Evolutionary conservation across 225 moss, liverwort and hornwort genomes (phyloP).

Genomic region (Climacium dendroides): DNA sequence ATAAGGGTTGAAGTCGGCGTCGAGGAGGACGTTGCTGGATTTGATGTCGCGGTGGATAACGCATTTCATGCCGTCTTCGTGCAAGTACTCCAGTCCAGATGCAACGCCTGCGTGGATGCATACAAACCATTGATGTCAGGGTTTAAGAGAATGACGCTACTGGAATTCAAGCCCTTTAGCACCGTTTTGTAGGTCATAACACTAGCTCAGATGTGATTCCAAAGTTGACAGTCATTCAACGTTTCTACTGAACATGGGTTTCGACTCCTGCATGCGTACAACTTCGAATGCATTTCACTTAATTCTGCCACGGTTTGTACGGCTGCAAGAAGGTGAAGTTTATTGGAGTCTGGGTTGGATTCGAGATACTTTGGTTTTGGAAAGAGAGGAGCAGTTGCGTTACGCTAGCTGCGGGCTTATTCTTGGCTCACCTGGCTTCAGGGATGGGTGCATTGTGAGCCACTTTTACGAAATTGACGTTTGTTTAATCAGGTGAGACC

Average conservation of each 20-base stretch:
- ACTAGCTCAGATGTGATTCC: neutral
- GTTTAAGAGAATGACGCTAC: neutral
- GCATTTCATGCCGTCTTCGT: neutral
- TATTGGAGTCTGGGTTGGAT: neutral
- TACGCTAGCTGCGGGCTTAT: neutral
- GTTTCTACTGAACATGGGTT: neutral
- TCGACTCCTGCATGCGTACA: neutral
- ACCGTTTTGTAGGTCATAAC: neutral
- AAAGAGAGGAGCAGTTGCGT: neutral
- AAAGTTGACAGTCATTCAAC: neutral
- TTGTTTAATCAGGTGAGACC: neutral
- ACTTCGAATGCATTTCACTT: too few species aligned
- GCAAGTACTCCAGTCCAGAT: neutral
- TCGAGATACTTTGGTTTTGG: neutral
- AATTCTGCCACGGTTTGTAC: too few species aligned
- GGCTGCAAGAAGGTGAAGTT: too few species aligned
- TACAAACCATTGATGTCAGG: neutral
- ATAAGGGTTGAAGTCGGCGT: neutral
- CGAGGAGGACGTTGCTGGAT: neutral
- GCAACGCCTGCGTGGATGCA: neutral
- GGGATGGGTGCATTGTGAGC: neutral
- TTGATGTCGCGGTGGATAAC: neutral
- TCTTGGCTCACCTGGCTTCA: neutral
- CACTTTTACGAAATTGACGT: neutral
- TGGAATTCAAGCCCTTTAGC: neutral